Evolutionary conservation across 371 early-diverging fungal genomes (phyloP), one percentile per base, ranked within the genome.

Genomic region (Actinomucor elegans): DNA sequence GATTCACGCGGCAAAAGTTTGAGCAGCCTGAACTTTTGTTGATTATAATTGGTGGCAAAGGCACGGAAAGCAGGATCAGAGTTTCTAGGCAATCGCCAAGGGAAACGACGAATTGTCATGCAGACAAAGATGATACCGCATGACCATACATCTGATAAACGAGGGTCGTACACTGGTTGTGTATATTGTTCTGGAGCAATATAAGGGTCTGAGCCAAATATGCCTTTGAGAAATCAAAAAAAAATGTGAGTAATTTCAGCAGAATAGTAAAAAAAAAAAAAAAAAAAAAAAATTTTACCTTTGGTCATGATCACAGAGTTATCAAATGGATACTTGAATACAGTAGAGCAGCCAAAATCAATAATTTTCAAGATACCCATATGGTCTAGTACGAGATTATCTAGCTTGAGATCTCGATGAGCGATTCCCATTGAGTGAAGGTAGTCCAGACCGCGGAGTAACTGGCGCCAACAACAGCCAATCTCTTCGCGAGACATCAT

Each of bases 311-410:
- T 70, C 27, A 76, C 60, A 34, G 60, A 65, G 43, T 67, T 63
- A 50, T 83, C 84, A 71, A 87, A 92, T 3, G 88, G 87, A 35
- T 82, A 76, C 52, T 84, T 79, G 62, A 81, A 91, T 23, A 92
- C 91, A 18, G 83, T 81, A n/a, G 93, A 87, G 34, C 88, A 90
- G 11, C 98, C 96, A 81, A 96, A 96, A 66, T 97, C 98, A 28
- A 91, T 90, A 41, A 96, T 87, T 65, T 96, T 95, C 46, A 95
- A 68, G 6, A 85, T 80, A 8, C 89, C 86, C 14, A 61, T 61
- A 48, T 82, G 84, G 44, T 80, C 79, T 52, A 92, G 57, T n/a
- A 92, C 72, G 21, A 88, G 77, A 72, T 94, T 94, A 53, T 93
- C 94, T n/a, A 92, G 79, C 57, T 94, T 94, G 41, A 94, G 61